phyloP scores from a whole-genome alignment of 495 filamentous ascomycete species.

The Neurospora africana region DNA sequence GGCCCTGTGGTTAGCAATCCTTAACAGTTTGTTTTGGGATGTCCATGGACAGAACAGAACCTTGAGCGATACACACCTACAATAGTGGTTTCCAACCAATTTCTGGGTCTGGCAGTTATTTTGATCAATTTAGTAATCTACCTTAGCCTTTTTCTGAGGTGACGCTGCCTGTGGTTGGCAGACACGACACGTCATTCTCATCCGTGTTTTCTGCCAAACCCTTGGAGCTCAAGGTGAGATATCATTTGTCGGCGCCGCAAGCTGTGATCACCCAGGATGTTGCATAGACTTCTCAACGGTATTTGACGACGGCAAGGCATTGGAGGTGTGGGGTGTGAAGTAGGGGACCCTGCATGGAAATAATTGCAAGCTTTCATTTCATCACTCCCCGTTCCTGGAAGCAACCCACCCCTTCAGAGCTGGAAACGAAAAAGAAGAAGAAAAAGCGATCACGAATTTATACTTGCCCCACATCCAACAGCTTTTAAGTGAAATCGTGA shows the following conservation, averaged over 20 bases:
- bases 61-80: background rate
- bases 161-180: background rate
- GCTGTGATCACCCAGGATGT: background rate
- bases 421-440: background rate
- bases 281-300: background rate
- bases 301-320: background rate
- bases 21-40: background rate
- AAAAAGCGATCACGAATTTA: background rate
- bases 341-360: background rate
- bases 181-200: background rate
- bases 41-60: background rate
- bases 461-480: background rate
- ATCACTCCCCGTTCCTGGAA: background rate
- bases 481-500: background rate
- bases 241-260: background rate
- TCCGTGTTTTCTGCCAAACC: background rate
- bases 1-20: background rate
- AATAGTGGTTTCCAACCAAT: background rate
- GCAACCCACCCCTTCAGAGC: background rate
- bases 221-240: background rate
- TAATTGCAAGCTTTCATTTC: background rate
- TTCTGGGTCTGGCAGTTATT: background rate
- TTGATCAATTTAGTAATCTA: background rate
- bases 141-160: background rate
- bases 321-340: background rate